Percentiles rank a stretch among this genome's conserved stretches.
Conservation (phyloP, 225 moss, liverwort and hornwort genomes). For the Sphagnum contortum region DNA sequence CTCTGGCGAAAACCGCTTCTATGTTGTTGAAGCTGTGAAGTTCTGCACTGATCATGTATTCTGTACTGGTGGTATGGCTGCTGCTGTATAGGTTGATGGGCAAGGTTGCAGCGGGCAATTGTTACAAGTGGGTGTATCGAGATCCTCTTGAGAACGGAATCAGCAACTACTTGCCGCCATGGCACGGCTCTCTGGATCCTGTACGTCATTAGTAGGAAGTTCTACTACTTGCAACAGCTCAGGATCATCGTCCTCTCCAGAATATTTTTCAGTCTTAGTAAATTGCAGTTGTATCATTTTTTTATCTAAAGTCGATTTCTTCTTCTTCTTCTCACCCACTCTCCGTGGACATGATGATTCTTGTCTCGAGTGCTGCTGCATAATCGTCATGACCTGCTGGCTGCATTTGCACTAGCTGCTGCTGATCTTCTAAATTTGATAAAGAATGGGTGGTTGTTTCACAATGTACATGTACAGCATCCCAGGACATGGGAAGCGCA, state of each 20-base stretch:
- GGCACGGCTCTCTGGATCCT: constrained; percentile 67
- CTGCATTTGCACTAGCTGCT: too few relatives aligned
- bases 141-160: constrained; percentile 64
- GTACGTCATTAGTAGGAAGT: constrained; percentile 37
- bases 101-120: constrained; percentile 82
- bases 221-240: constrained; percentile 28
- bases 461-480: constrained; percentile 14
- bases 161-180: constrained; percentile 61
- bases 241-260: too few relatives aligned
- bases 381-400: too few relatives aligned
- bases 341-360: too few relatives aligned
- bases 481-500: constrained; percentile 47
- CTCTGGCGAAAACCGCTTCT: too few relatives aligned
- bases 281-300: too few relatives aligned
- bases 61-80: background rate
- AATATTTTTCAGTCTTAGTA: too few relatives aligned
- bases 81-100: constrained; percentile 59
- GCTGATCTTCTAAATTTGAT: too few relatives aligned
- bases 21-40: background rate
- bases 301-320: too few relatives aligned
- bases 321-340: too few relatives aligned
- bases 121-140: constrained; percentile 86
- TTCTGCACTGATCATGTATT: background rate
- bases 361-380: too few relatives aligned
- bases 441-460: too few relatives aligned